Percentiles rank a stretch among this genome's conserved stretches.
Evolutionary conservation across 208 protist species (phyloP).

Genomic region (Tritrichomonas foetus): DNA sequence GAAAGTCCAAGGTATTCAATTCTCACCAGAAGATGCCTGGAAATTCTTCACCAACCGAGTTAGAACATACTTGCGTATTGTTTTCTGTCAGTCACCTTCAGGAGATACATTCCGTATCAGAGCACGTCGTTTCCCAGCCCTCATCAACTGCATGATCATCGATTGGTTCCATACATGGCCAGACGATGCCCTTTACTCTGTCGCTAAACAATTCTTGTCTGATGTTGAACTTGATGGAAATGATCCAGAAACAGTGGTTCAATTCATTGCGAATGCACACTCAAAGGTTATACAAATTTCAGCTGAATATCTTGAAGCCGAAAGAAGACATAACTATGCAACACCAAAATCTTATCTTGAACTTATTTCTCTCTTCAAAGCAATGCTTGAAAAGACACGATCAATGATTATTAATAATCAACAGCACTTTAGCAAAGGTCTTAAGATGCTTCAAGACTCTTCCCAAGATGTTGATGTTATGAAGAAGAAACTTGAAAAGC

Average conservation of each 20-base stretch:
- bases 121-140: conserved; percentile 90
- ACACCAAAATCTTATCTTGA: conserved; percentile 97
- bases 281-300: conserved; percentile 78
- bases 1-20: conserved; percentile 61
- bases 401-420: conserved; percentile 75
- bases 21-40: conserved; percentile 64
- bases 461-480: conserved; percentile 58
- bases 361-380: conserved; percentile 93
- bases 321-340: conserved; percentile 92
- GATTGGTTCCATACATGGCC: conserved; percentile 98
- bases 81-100: conserved; percentile 93
- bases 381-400: conserved; percentile 79
- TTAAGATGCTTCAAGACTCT: conserved; percentile 63
- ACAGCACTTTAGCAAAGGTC: conserved; percentile 67
- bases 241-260: conserved; percentile 43
- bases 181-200: conserved; percentile 86
- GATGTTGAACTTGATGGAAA: conserved; percentile 54
- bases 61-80: conserved; percentile 84
- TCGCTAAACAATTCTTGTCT: conserved; percentile 70
- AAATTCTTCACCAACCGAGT: conserved; percentile 89
- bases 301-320: conserved; percentile 77
- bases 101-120: conserved; percentile 88
- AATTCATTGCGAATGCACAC: conserved; percentile 56
- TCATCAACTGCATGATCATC: conserved; percentile 91
- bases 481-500: conserved; percentile 60